phyloP scores from a whole-genome alignment of 2,329 filamentous ascomycete genomes.

The Alternaria triticimaculans region DNA sequence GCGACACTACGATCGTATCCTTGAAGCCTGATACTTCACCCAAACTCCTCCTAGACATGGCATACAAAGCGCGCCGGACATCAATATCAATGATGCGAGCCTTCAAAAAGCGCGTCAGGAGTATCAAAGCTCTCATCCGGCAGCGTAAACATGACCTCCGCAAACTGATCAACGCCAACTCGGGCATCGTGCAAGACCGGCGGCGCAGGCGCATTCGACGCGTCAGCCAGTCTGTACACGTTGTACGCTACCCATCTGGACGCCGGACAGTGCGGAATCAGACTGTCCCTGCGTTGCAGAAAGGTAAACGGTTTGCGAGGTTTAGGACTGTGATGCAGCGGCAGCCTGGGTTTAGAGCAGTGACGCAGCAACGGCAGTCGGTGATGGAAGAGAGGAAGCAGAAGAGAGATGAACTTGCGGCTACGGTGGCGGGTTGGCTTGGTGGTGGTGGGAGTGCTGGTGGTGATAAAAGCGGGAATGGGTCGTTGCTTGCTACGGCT shows the following conservation, averaged over 20 bases:
- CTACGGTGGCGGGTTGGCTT: slow-evolving; percentile 8
- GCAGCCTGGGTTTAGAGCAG: not conserved
- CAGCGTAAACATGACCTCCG: not conserved
- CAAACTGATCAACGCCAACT: not conserved
- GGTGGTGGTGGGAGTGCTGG: not conserved
- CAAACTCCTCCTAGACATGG: not conserved
- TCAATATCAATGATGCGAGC: not conserved
- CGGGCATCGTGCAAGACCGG: no score
- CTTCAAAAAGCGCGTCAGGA: not conserved
- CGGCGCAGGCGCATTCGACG: not conserved
- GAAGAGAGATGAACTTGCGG: not conserved
- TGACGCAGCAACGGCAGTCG: not conserved
- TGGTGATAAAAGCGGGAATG: not conserved
- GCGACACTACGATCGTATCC: not conserved
- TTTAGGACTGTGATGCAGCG: not conserved
- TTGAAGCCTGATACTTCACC: not conserved
- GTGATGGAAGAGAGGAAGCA: not conserved
- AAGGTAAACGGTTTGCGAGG: not conserved
- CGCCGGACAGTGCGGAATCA: not conserved
- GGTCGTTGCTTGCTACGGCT: no score
- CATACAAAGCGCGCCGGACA: not conserved
- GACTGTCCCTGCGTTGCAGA: not conserved
- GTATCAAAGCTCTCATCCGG: not conserved
- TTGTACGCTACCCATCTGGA: not conserved
- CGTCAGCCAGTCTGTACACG: not conserved